phyloP scores from a whole-genome alignment of 2,329 filamentous ascomycete genomes.

The Pseudopyricularia cyperi region DNA sequence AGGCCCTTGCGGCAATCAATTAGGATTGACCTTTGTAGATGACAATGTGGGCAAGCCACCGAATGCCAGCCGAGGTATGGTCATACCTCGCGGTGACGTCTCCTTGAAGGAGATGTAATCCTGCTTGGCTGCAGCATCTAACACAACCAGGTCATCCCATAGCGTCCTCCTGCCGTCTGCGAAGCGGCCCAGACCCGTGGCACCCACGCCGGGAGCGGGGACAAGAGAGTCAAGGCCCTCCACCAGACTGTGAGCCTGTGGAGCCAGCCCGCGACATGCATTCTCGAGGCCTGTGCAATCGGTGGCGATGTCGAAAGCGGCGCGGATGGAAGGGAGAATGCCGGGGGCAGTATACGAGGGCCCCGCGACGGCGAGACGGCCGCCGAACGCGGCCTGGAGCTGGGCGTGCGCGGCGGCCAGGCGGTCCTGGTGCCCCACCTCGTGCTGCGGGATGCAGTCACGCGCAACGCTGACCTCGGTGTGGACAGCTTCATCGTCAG shows the following conservation, averaged over 20 bases:
- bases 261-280: not conserved
- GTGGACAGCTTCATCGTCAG: conserved; percentile 51
- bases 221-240: not conserved
- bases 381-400: conserved; percentile 41
- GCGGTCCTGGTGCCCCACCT: conserved; percentile 57
- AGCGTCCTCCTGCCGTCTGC: not conserved
- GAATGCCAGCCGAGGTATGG: not conserved
- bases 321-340: conserved; percentile 35
- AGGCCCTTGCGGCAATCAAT: not conserved
- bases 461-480: conserved; percentile 46
- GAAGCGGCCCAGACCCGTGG: conserved; percentile 10
- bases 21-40: not conserved
- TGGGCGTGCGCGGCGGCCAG: conserved; percentile 45
- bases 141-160: not conserved
- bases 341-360: conserved; percentile 40
- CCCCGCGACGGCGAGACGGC: conserved; percentile 50
- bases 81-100: not conserved
- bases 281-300: conserved; percentile 10
- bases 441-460: conserved; percentile 82
- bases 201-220: conserved; percentile 6
- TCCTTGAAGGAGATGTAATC: not conserved
- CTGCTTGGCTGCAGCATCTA: not conserved
- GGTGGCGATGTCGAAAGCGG: conserved; percentile 30
- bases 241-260: not conserved
- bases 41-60: not conserved